Percentiles rank a stretch among this genome's conserved stretches.
These are phyloP conservation scores for Hura crepitans DNA, from an alignment of 441 rosid genomes.

Conservation along the genomic window DNA sequence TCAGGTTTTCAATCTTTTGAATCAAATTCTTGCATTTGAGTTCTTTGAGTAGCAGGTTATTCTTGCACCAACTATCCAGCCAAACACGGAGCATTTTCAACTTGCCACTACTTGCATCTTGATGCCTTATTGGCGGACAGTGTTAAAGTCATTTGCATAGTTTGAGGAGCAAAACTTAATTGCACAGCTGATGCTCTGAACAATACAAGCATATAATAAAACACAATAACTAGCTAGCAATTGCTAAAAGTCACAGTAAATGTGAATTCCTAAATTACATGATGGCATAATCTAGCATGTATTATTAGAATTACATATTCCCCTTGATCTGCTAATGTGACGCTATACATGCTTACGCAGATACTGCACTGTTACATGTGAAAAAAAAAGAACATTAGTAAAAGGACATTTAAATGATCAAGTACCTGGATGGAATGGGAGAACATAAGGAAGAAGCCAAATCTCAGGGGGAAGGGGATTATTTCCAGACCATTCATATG, in stretches of 20 bases:
- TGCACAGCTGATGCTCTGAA: not conserved
- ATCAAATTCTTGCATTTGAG: not conserved
- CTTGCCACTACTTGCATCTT: not conserved
- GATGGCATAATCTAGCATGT: not conserved
- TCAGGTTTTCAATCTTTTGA: not conserved
- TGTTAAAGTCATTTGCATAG: not conserved
- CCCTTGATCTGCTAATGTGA: not conserved
- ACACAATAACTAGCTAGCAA: not conserved
- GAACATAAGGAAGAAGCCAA: conserved; percentile 58
- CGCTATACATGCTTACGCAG: not conserved
- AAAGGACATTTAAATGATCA: not conserved
- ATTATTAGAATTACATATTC: not conserved
- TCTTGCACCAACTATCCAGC: not conserved
- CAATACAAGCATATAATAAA: not conserved
- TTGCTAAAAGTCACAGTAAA: not conserved
- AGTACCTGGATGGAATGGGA: conserved; percentile 61
- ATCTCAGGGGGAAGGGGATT: conserved; percentile 66
- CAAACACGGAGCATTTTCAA: not conserved
- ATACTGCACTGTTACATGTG: not conserved
- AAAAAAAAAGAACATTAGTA: not conserved
- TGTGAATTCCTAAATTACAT: not conserved
- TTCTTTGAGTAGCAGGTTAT: not conserved
- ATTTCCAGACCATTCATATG: conserved; percentile 70
- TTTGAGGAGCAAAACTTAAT: not conserved
- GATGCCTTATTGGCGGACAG: not conserved